phyloP scores from a whole-genome alignment of 2,329 filamentous ascomycete species.

The Aspergillus brasiliensis region DNA sequence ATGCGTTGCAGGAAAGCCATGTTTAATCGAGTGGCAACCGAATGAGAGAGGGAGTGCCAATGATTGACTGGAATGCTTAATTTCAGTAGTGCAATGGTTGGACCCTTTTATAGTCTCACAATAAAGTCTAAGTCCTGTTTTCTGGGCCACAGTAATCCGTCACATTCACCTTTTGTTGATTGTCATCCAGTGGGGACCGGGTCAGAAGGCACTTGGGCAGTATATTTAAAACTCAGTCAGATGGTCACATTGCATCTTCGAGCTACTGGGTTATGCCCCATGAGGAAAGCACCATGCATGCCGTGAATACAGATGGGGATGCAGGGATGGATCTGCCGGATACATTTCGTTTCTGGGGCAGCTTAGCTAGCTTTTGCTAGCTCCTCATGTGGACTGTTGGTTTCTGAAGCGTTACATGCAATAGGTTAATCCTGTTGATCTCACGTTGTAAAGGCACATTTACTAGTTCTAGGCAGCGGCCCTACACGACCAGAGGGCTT shows the following conservation, averaged over 20 bases:
- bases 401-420: too few species aligned
- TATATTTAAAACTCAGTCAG: constrained; percentile 19
- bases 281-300: constrained; percentile 17
- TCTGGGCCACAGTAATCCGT: not conserved
- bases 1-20: constrained; percentile 26
- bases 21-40: not conserved
- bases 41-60: not conserved
- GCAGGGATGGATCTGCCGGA: constrained; percentile 2
- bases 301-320: constrained; percentile 11
- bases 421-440: too few species aligned
- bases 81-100: not conserved
- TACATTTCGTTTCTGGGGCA: not conserved
- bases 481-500: too few species aligned
- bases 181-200: constrained; percentile 12
- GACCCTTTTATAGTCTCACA: not conserved
- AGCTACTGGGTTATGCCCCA: constrained; percentile 21
- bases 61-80: not conserved
- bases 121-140: too few species aligned
- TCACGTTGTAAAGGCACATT: too few species aligned
- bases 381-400: too few species aligned
- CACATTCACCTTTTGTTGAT: constrained; percentile 6
- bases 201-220: constrained; percentile 6
- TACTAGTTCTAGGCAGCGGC: not conserved
- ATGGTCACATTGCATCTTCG: constrained; percentile 29
- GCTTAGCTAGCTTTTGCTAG: not conserved